Evolutionary conservation across 2,329 filamentous ascomycete species (phyloP).

Genomic region (Lasiodiplodia sp.): DNA sequence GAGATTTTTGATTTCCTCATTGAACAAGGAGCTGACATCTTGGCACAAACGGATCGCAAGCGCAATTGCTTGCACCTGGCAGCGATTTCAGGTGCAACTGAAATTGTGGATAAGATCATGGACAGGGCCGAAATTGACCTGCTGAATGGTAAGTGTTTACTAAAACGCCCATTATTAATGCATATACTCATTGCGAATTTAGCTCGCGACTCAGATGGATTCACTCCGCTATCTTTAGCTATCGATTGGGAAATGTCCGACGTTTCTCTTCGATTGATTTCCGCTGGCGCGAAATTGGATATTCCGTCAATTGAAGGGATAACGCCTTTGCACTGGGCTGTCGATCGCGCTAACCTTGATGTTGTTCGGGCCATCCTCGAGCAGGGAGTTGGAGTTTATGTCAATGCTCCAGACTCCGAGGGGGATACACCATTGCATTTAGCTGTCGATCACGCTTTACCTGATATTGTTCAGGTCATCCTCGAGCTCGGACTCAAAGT

Average conservation of each 20-base stretch:
- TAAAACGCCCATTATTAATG: accelerated
- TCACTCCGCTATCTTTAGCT: not conserved
- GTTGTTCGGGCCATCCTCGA: not conserved
- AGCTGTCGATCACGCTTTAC: not conserved
- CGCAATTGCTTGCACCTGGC: not conserved
- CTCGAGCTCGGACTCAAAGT: accelerated
- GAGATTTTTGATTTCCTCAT: not conserved
- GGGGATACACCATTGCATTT: not conserved
- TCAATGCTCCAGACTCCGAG: not conserved
- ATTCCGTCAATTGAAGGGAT: not conserved
- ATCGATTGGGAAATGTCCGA: no score
- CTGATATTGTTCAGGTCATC: not conserved
- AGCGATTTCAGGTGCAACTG: accelerated
- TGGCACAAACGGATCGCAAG: accelerated
- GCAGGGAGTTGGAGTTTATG: accelerated
- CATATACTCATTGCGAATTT: no score
- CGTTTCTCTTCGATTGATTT: not conserved
- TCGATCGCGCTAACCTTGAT: not conserved
- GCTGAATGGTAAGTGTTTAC: not conserved
- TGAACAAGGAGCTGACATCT: not conserved
- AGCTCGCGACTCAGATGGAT: not conserved
- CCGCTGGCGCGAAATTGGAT: not conserved
- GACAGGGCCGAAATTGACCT: accelerated
- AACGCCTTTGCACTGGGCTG: not conserved
- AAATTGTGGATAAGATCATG: not conserved